These are phyloP conservation scores for Pachyrhizus erosus DNA, from an alignment of 306 rosid genomes.

Conservation along the genomic window DNA sequence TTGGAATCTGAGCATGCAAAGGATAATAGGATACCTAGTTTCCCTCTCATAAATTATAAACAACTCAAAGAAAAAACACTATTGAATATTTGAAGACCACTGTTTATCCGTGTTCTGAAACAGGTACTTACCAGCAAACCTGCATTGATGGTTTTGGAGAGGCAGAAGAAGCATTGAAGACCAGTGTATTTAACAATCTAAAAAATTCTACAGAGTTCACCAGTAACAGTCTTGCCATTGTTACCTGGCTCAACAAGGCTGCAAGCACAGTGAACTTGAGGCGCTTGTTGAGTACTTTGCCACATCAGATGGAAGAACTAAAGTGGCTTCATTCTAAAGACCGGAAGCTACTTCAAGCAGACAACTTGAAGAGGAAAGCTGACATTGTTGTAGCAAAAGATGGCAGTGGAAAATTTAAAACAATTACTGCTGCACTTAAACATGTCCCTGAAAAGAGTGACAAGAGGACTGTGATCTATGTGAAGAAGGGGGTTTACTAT, in stretches of 20 bases:
- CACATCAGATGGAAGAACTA: conserved; percentile 4
- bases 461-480: conserved; percentile 70
- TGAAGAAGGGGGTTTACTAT: conserved; percentile 66
- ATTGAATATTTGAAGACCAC: background rate
- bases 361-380: conserved; percentile 40
- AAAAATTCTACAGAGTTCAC: conserved; percentile 69
- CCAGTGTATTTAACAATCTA: conserved; percentile 36
- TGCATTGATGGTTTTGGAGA: conserved; percentile 70
- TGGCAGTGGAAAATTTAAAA: conserved; percentile 59
- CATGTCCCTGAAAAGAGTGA: conserved; percentile 60
- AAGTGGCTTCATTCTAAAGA: conserved; percentile 45
- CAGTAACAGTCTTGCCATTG: conserved; percentile 83
- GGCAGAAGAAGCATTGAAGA: conserved; percentile 35
- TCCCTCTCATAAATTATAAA: background rate
- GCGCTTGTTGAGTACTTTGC: conserved; percentile 37
- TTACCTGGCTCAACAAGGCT: conserved; percentile 60
- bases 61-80: background rate
- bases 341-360: conserved; percentile 38
- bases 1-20: background rate
- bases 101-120: background rate
- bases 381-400: conserved; percentile 62
- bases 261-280: conserved; percentile 41
- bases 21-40: background rate
- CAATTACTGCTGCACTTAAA: conserved; percentile 63
- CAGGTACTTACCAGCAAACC: conserved; percentile 73